phyloP scores from a whole-genome alignment of 805 yeast genomes.

The Nadsonia fulvescens region DNA sequence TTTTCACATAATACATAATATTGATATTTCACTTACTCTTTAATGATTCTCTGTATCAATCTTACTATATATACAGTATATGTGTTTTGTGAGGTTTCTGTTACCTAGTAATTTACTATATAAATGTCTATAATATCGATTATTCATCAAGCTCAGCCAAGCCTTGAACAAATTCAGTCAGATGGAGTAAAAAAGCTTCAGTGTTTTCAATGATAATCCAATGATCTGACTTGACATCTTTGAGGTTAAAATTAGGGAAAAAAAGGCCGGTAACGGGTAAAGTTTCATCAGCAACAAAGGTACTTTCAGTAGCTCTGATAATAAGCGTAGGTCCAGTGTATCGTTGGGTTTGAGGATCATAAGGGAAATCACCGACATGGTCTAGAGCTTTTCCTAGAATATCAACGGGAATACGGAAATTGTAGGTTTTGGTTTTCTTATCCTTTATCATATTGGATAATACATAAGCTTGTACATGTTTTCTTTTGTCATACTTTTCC shows the following conservation, averaged over 20 bases:
- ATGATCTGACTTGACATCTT: conserved; percentile 74
- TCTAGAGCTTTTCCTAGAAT: conserved; percentile 41
- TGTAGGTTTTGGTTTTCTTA: conserved; percentile 17
- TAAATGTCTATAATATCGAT: no score
- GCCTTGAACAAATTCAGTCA: conserved; percentile 5
- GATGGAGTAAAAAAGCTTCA: conserved; percentile 4
- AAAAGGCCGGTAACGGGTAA: conserved; percentile 53
- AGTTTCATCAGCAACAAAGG: conserved; percentile 69
- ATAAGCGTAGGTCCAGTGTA: conserved; percentile 64
- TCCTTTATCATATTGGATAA: conserved; percentile 44
- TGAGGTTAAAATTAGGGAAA: conserved; percentile 61
- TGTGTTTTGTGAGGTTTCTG: no score
- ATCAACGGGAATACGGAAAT: conserved; percentile 52
- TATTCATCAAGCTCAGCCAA: no score
- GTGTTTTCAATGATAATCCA: conserved; percentile 28
- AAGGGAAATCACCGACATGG: conserved; percentile 66
- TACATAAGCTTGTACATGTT: conserved; percentile 56
- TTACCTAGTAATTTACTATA: no score
- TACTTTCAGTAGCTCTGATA: conserved; percentile 59
- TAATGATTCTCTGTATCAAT: no score
- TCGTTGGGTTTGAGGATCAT: conserved; percentile 30
- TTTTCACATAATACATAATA: no score
- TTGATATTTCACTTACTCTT: no score
- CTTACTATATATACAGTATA: no score
- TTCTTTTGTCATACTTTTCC: conserved; percentile 39